phyloP scores from a whole-genome alignment of 2,329 filamentous ascomycete genomes.

The Colletotrichum spinosum region DNA sequence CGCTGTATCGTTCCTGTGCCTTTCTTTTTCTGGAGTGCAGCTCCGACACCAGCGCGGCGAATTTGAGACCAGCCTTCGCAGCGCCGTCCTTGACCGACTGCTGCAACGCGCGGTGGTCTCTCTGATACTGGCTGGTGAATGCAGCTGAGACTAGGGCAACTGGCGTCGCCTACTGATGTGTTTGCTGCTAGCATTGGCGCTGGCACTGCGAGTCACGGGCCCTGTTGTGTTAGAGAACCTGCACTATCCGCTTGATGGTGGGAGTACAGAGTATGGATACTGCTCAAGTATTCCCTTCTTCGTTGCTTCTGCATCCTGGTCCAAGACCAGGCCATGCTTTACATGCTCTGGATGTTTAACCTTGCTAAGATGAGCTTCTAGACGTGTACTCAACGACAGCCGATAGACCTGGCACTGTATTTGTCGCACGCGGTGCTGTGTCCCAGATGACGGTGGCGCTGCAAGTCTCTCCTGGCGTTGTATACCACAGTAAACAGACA shows the following conservation, averaged over 20 bases:
- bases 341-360: too few relatives aligned
- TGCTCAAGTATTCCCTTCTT: conserved; percentile 4
- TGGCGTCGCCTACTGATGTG: background rate
- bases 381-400: too few relatives aligned
- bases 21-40: conserved; percentile 20
- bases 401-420: background rate
- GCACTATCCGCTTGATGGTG: conserved; percentile 2
- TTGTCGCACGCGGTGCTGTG: conserved; percentile 4
- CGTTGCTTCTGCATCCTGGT: too few relatives aligned
- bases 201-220: conserved; percentile 15
- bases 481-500: too few relatives aligned
- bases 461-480: too few relatives aligned
- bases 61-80: conserved; percentile 7
- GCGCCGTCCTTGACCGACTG: background rate
- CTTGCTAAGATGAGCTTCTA: too few relatives aligned
- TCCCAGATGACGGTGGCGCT: too few relatives aligned
- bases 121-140: background rate
- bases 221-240: conserved; percentile 5
- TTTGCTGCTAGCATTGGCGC: background rate
- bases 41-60: conserved; percentile 10
- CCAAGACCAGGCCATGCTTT: too few relatives aligned
- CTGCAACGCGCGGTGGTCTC: conserved; percentile 9
- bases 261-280: background rate
- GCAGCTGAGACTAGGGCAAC: background rate
- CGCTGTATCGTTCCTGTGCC: conserved; percentile 17